Evolutionary conservation across 164 flowering plant genomes (phyloP).

Genomic region (Taxillus chinensis): DNA sequence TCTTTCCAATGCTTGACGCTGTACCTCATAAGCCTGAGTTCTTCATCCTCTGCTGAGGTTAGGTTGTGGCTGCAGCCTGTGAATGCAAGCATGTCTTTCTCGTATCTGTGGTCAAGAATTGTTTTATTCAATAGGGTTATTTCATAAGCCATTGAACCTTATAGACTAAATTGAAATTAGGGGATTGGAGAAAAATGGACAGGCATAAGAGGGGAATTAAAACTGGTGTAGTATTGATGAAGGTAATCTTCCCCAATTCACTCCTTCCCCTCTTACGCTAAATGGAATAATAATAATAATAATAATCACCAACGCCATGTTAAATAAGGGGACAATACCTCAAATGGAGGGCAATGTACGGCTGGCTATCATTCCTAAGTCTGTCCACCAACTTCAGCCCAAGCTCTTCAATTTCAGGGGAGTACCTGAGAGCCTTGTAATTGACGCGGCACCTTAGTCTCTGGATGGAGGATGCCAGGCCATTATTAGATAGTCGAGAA

Average conservation of each 20-base stretch:
- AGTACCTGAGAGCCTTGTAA: conserved; percentile 58
- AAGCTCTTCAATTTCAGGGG: conserved; percentile 58
- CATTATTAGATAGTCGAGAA: conserved; percentile 77
- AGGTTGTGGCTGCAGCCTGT: conserved; percentile 89
- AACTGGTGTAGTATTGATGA: too few relatives aligned
- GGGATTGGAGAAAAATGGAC: too few relatives aligned
- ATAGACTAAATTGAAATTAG: too few relatives aligned
- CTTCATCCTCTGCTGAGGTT: conserved; percentile 48
- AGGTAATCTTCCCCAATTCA: too few relatives aligned
- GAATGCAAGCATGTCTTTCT: conserved; percentile 88
- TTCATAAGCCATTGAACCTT: not conserved
- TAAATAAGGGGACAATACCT: conserved; percentile 29
- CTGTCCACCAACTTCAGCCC: conserved; percentile 49
- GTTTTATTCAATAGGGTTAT: not conserved
- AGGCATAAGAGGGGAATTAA: too few relatives aligned
- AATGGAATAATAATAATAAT: too few relatives aligned
- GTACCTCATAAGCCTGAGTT: conserved; percentile 60
- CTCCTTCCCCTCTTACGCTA: too few relatives aligned
- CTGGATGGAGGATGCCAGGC: conserved; percentile 53
- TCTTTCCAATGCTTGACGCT: conserved; percentile 79
- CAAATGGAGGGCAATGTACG: conserved; percentile 74
- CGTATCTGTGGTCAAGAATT: conserved; percentile 39
- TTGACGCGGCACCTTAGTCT: conserved; percentile 77
- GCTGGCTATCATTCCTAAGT: conserved; percentile 39
- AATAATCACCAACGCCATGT: not conserved